These are phyloP conservation scores for Tardiomyces digboiensis DNA, from an alignment of 1,139 yeast species.

Conservation along the genomic window DNA sequence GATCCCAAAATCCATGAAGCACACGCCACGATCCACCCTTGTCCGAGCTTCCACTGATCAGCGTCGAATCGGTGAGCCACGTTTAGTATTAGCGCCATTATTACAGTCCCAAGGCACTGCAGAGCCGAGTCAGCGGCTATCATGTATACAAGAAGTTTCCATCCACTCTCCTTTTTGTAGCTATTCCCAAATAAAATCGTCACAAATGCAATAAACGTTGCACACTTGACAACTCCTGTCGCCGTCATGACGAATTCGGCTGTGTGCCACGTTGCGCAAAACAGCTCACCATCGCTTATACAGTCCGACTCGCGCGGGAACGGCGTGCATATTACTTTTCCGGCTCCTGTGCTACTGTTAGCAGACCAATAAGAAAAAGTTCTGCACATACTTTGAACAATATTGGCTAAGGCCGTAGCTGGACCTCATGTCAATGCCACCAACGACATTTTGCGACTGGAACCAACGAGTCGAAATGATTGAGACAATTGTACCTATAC, in stretches of 20 bases:
- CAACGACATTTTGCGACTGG: background rate
- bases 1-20: constrained; percentile 11
- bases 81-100: constrained; percentile 11
- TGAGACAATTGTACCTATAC: background rate
- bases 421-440: background rate
- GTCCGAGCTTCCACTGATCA: constrained; percentile 12
- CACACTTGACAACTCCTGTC: constrained; percentile 14
- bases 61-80: constrained; percentile 8
- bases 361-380: too few species aligned
- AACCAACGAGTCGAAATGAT: background rate
- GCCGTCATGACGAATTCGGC: constrained; percentile 16
- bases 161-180: constrained; percentile 10
- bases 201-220: constrained; percentile 11
- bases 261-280: constrained; percentile 16
- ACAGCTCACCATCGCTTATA: constrained; percentile 1
- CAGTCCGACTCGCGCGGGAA: constrained; percentile 11
- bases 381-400: background rate
- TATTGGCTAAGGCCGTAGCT: background rate
- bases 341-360: background rate
- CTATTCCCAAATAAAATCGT: constrained; percentile 9
- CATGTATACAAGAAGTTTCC: constrained; percentile 11
- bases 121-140: constrained; percentile 7
- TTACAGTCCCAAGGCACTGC: constrained; percentile 8
- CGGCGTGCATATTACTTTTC: constrained; percentile 6
- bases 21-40: constrained; percentile 13